phyloP scores from a whole-genome alignment of 306 rosid genomes.

The Glycyrrhiza uralensis region DNA sequence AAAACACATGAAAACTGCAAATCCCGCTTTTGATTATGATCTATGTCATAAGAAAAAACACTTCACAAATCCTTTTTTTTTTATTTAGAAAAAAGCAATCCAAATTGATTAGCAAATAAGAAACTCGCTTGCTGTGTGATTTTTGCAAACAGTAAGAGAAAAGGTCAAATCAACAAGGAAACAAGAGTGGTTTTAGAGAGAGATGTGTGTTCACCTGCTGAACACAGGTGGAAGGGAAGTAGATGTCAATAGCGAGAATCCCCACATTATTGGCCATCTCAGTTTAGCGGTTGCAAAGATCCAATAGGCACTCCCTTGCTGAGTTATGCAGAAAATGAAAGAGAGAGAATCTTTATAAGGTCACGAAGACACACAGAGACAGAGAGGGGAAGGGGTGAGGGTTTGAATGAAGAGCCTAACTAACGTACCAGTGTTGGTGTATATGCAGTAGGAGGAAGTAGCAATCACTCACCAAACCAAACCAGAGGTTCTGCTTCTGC shows the following conservation, averaged over 20 bases:
- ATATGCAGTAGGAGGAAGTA: neutral
- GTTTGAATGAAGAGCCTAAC: conserved; percentile 6
- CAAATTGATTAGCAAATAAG: neutral
- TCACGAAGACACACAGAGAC: too few species aligned
- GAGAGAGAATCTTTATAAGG: neutral
- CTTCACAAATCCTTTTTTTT: neutral
- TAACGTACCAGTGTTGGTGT: neutral
- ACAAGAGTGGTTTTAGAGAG: neutral
- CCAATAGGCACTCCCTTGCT: neutral
- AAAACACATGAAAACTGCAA: neutral
- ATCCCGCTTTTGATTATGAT: neutral
- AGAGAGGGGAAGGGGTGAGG: neutral
- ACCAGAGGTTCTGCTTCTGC: neutral
- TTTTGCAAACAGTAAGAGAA: neutral
- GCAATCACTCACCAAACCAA: neutral
- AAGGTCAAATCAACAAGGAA: neutral
- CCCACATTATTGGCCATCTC: conserved; percentile 63
- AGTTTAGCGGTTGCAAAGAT: neutral
- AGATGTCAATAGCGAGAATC: conserved; percentile 82
- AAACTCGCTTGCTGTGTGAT: neutral
- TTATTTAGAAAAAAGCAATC: neutral
- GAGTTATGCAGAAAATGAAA: neutral
- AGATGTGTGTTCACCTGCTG: conserved; percentile 54
- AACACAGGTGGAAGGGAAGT: conserved; percentile 80
- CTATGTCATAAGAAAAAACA: neutral